Conservation (phyloP, 176 grass and related monocot species). For the Microstegium vimineum region DNA sequence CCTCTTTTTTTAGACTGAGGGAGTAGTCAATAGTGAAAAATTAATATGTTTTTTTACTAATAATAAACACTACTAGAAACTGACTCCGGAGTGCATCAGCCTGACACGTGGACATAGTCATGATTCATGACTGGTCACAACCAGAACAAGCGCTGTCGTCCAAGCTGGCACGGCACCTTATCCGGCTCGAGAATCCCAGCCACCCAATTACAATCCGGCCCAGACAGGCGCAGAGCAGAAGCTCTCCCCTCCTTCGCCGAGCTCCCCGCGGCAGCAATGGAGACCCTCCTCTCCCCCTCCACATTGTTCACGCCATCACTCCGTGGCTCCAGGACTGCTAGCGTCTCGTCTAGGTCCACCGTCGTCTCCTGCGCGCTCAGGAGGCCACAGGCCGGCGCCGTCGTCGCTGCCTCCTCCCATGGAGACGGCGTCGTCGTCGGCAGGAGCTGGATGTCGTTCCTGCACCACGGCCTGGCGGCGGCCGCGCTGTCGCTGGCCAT, state of each 20-base stretch:
- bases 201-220: slow-evolving; percentile 72
- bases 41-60: no score
- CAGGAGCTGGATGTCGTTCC: slow-evolving; percentile 61
- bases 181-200: slow-evolving; percentile 66
- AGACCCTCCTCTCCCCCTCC: slow-evolving; percentile 78
- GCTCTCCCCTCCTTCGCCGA: background rate
- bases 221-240: slow-evolving; percentile 32
- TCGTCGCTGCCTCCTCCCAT: background rate
- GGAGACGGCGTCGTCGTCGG: background rate
- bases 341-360: slow-evolving; percentile 21
- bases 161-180: slow-evolving; percentile 53
- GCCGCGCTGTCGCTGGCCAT: slow-evolving; percentile 78
- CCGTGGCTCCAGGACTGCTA: slow-evolving; percentile 31
- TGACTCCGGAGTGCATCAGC: background rate
- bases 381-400: background rate
- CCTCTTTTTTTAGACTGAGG: no score
- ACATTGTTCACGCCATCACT: slow-evolving; percentile 46
- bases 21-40: no score
- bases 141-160: background rate
- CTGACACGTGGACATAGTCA: background rate
- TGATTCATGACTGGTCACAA: background rate
- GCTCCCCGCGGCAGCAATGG: slow-evolving; percentile 48
- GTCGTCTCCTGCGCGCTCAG: slow-evolving; percentile 40
- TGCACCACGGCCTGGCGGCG: slow-evolving; percentile 69
- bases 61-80: no score